Conservation (phyloP, 78 protist species). For the Cavenderia fasciculata region DNA sequence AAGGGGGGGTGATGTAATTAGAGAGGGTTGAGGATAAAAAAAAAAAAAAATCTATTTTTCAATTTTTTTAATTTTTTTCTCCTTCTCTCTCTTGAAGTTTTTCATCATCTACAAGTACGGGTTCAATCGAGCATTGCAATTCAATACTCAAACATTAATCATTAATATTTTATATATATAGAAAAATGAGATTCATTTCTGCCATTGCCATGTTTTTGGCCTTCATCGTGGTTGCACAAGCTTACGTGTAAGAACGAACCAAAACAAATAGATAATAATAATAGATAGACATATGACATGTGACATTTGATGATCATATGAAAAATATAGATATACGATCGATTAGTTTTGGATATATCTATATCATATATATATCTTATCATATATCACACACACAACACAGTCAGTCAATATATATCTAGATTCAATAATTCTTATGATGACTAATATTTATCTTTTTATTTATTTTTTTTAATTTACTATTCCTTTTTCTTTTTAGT, state of each 20-base stretch:
- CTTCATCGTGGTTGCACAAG: conserved; percentile 35
- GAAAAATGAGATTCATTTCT: conserved; percentile 45
- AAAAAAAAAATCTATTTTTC: no score
- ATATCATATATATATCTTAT: background rate
- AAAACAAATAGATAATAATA: background rate
- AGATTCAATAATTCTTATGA: background rate
- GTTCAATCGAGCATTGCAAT: no score
- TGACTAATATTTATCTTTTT: background rate
- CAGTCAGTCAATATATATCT: no score
- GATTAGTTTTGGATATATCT: background rate
- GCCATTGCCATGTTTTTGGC: conserved; percentile 25
- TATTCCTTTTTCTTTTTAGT: background rate
- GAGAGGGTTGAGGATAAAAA: no score
- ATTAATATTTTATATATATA: background rate
- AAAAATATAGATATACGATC: background rate
- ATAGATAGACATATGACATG: background rate
- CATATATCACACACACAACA: no score
- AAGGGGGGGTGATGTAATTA: no score
- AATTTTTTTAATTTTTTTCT: no score
- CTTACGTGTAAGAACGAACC: conserved; percentile 25
- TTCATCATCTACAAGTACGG: no score
- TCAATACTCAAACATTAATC: no score
- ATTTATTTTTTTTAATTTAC: background rate
- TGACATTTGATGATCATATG: background rate
- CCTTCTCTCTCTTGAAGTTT: no score